Evolutionary conservation across 257 asterid genomes (phyloP).

Genomic region (Penstemon barbatus): DNA sequence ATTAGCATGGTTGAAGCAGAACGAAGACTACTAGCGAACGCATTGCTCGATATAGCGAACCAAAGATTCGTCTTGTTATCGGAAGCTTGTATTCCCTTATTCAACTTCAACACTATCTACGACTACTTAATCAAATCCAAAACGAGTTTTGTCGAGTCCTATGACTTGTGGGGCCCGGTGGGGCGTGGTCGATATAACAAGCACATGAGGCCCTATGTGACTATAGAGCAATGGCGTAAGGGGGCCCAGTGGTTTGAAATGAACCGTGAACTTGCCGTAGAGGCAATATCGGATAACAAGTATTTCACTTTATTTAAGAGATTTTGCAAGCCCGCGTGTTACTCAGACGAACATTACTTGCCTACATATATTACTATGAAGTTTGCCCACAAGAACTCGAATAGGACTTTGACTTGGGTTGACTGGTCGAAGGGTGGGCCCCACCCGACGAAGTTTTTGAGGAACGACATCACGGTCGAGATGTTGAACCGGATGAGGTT

Average conservation of each 20-base stretch:
- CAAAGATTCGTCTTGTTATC: constrained; percentile 49
- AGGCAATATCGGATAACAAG: constrained; percentile 39
- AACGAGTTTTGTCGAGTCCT: constrained; percentile 54
- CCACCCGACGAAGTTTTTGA: constrained; percentile 54
- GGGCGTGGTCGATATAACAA: constrained; percentile 68
- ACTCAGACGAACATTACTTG: constrained; percentile 75
- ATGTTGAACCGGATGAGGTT: constrained; percentile 45
- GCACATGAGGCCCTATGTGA: constrained; percentile 53
- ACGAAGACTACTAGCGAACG: constrained; percentile 50
- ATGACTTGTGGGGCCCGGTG: constrained; percentile 53
- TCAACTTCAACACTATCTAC: constrained; percentile 59
- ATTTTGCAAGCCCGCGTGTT: constrained; percentile 62
- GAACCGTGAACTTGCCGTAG: constrained; percentile 52
- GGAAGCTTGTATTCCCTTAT: constrained; percentile 65
- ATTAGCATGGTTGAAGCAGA: constrained; percentile 60
- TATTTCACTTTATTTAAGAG: constrained; percentile 39
- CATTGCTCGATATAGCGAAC: constrained; percentile 51
- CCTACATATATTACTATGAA: constrained; percentile 59
- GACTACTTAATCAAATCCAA: constrained; percentile 45
- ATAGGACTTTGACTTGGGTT: constrained; percentile 82
- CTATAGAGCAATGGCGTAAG: constrained; percentile 54
- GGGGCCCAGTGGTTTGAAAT: constrained; percentile 78
- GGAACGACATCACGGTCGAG: constrained; percentile 41
- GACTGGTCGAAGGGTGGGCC: constrained; percentile 84
- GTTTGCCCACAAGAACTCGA: constrained; percentile 39